Evolutionary conservation across 1,284 basidiomycete genomes (phyloP), one percentile per base, ranked within the genome.

Genomic region (Erythrobasidium hasegawianum): DNA sequence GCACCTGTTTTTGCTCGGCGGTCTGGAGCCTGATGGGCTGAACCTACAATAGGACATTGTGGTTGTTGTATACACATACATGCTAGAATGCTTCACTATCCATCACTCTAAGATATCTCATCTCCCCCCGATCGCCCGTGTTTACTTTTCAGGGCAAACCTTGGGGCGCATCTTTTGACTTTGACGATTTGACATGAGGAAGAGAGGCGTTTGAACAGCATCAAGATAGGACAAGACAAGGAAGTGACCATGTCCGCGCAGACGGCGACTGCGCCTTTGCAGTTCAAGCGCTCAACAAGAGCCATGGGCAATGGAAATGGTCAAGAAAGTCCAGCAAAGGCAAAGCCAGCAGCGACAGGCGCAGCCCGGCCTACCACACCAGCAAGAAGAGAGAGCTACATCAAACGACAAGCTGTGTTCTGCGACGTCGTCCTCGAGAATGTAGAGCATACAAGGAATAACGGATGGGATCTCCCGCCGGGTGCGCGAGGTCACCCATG

Each of bases 371-470:
- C 40, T 38, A 20, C 41, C 20, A 33, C 43, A 53, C 40, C 43
- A 33, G 18, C 16, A 45, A 33, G 20, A 29, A 33, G 20, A 24
- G 40, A 57, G 43, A 41, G 50, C 54, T 39, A 55, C 38, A 39
- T 39, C 26, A 33, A 41, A 29, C 22, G 52, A 27, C 33, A 57
- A 14, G 57, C 64, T 20, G 43, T 67, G 24, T 67, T 67, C 52
- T 67, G 64, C 58, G 64, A 67, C 33, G 64, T 67, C 52, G 64
- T 67, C 2, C 57, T 67, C 3, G 33, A 33, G 64, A 67, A 43
- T 57, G 50, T 16, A 29, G 22, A 20, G 56, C 49, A 22, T 26
- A n/a, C 41, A 33, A 54, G 27, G 39, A 45, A 26, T 26, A 49
- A 53, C 20, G 64, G 64, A 38, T 67, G 64, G 64, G 64, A 67